A percentile compares a stretch with the other conserved stretches of the same genome.
Evolutionary conservation across 495 filamentous ascomycete genomes (phyloP).

Genomic region (Neurospora sp.): DNA sequence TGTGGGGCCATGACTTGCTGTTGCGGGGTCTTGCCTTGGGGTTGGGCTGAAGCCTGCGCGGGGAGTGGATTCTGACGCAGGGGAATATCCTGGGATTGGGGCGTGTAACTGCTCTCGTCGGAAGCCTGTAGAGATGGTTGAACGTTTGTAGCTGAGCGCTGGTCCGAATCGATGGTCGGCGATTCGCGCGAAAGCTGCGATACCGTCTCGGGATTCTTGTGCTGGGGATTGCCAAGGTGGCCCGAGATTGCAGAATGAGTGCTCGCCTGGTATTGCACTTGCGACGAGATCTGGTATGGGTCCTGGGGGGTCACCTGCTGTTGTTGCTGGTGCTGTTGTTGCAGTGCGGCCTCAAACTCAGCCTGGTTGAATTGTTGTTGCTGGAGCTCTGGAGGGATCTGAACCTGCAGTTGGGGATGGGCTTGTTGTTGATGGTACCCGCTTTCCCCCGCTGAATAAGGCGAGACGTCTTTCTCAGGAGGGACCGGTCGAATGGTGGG

Average conservation of each 20-base stretch:
- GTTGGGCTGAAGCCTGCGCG: constrained; percentile 9
- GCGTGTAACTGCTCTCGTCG: constrained; percentile 23
- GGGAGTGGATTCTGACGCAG: constrained; percentile 16
- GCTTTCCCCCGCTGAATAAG: constrained; percentile 31
- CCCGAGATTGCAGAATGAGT: constrained; percentile 18
- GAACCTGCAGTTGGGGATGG: constrained; percentile 23
- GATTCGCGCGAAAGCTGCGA: constrained; percentile 56
- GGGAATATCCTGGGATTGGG: constrained; percentile 26
- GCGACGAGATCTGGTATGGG: constrained; percentile 20
- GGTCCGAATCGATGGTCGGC: constrained; percentile 34
- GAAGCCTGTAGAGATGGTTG: constrained; percentile 29
- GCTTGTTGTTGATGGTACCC: constrained; percentile 33
- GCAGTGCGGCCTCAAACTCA: constrained; percentile 10
- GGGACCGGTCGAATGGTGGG: constrained; percentile 33
- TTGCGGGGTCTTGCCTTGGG: constrained; percentile 18
- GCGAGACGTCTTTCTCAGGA: constrained; percentile 23
- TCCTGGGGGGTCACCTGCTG: constrained; percentile 28
- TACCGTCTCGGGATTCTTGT: constrained; percentile 41
- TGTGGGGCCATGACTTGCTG: constrained; percentile 41
- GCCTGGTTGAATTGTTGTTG: constrained; percentile 20
- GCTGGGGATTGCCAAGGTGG: constrained; percentile 31
- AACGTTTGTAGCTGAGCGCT: constrained; percentile 27
- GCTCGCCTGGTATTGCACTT: constrained; percentile 27
- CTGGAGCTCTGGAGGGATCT: constrained; percentile 11
- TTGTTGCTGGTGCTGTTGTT: constrained; percentile 6